Base-by-base conservation (phyloP, 441 rosid species). In the Daphne laureola region DNA sequence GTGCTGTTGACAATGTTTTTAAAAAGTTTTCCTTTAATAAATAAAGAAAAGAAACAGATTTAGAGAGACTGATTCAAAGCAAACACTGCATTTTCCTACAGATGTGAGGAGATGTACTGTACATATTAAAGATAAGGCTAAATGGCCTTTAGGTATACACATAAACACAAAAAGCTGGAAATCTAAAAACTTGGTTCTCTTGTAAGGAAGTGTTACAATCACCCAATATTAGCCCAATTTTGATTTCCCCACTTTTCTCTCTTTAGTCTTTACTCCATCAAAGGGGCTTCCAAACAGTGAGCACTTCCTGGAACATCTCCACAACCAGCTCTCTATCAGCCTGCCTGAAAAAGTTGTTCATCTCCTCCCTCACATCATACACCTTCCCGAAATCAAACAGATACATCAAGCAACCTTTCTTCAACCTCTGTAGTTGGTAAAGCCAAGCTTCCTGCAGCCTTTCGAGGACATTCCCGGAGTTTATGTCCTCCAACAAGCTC, bases 391-490 rank as follows among this genome's bases (percentile, higher is more conserved):
- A 90, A 62, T 91, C 96, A 27, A 91, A 83, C 81, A 91, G 67
- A 63, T 83, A 91, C 55, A 60, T 73, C 78, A 87, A 51, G 75
- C 98, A 91, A 49, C 92, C 95, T 74, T 82, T 85, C 74, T 85
- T 91, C 66, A 91, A 73, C 47, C 82, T 91, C 69, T 75, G 73
- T 64, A 91, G 73, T 70, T 87, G 84, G 71, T 91, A 91, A 15
- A 91, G 86, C 95, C 96, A 85, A 26, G 96, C 95, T 57, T 87
- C 95, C 67, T 86, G 95, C 50, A 91, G 59, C 75, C 98, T 81
- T 79, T 77, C 96, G 0, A 91, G 95, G 53, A 91, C 98, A 35
- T 91, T 91, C 44, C 53, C 74, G 0, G 95, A 74, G 73, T 77
- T 87, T 57, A 87, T 87, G 56, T 91, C 98, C 59, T 87, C 95